Evolutionary conservation across 768 basidiomycete species (phyloP).

Genomic region (Lactarius sanguifluus): DNA sequence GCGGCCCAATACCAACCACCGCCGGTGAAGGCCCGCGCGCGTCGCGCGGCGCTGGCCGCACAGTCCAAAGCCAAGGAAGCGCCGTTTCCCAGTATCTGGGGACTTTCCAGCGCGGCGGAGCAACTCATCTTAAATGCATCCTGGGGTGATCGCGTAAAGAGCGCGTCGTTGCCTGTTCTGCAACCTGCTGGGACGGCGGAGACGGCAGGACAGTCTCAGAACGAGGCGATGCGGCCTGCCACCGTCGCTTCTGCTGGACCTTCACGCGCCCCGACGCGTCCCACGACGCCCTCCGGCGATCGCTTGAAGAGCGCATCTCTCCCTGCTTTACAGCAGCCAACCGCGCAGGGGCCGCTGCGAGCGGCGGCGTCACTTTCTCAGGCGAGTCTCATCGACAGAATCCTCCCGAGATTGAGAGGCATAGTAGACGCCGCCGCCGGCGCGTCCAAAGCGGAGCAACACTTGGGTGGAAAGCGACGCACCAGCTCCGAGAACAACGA

Average conservation of each 20-base stretch:
- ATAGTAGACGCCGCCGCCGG: neutral
- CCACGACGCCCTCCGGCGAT: neutral
- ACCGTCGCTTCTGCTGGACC: neutral
- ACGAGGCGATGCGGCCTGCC: neutral
- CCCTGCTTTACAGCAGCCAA: neutral
- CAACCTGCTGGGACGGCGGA: neutral
- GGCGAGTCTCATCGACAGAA: neutral
- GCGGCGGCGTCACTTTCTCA: neutral
- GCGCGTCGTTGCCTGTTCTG: constrained; percentile 2
- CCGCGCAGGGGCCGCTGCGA: neutral
- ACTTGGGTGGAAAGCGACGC: constrained; percentile 5
- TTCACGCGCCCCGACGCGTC: neutral
- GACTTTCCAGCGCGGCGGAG: neutral
- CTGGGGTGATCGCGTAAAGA: constrained; percentile 3
- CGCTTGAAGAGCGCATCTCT: neutral
- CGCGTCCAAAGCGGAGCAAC: constrained; percentile 4
- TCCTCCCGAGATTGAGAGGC: constrained; percentile 7
- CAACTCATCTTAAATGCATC: no score
- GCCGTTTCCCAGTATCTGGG: neutral
- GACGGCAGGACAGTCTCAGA: neutral
- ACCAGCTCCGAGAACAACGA: neutral
- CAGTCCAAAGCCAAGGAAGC: neutral
- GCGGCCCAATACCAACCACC: constrained; percentile 11
- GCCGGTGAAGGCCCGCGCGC: constrained; percentile 7
- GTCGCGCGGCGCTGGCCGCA: neutral